A percentile compares a stretch with the other conserved stretches of the same genome.
phyloP scores from a whole-genome alignment of 352 stramenopile genomes.

The Pythium dissimile region DNA sequence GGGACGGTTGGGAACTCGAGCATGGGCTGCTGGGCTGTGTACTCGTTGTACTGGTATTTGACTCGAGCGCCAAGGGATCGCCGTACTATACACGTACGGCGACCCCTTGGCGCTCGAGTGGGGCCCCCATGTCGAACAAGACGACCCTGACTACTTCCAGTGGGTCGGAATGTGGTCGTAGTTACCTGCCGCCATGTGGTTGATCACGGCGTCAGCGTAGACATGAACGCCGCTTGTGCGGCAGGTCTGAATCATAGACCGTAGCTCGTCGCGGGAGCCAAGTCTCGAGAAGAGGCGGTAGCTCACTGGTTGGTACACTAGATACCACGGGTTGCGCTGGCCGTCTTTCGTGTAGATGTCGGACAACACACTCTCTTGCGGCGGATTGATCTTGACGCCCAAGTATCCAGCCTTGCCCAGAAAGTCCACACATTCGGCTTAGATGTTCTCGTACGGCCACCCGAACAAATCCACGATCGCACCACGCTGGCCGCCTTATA shows the following conservation, averaged over 20 bases:
- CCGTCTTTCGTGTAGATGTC: slow-evolving; percentile 32
- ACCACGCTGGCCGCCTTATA: slow-evolving; percentile 45
- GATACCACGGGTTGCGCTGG: slow-evolving; percentile 64
- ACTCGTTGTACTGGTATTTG: slow-evolving; percentile 34
- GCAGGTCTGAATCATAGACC: slow-evolving; percentile 61
- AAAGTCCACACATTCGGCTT: slow-evolving; percentile 47
- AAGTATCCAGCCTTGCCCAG: slow-evolving; percentile 65
- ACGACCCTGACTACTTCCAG: slow-evolving; percentile 2
- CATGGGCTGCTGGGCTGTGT: slow-evolving; percentile 39
- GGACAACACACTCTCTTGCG: slow-evolving; percentile 49
- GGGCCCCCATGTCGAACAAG: slow-evolving; percentile 2
- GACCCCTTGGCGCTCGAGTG: slow-evolving; percentile 20
- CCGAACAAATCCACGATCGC: slow-evolving; percentile 67
- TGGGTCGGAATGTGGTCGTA: slow-evolving; percentile 19
- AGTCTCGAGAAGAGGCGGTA: slow-evolving; percentile 58
- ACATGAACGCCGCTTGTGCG: slow-evolving; percentile 51
- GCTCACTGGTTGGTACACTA: slow-evolving; percentile 60
- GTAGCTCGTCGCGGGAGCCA: slow-evolving; percentile 41
- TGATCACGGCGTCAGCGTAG: slow-evolving; percentile 32
- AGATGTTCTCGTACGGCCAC: slow-evolving; percentile 59
- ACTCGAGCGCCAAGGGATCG: too few relatives aligned
- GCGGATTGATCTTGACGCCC: slow-evolving; percentile 63
- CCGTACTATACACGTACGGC: too few relatives aligned
- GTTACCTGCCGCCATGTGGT: slow-evolving; percentile 29
- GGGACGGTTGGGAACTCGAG: slow-evolving; percentile 54